These are phyloP conservation scores for Mantamonas sphyraenae DNA, from an alignment of 78 protist genomes.

Conservation along the genomic window DNA sequence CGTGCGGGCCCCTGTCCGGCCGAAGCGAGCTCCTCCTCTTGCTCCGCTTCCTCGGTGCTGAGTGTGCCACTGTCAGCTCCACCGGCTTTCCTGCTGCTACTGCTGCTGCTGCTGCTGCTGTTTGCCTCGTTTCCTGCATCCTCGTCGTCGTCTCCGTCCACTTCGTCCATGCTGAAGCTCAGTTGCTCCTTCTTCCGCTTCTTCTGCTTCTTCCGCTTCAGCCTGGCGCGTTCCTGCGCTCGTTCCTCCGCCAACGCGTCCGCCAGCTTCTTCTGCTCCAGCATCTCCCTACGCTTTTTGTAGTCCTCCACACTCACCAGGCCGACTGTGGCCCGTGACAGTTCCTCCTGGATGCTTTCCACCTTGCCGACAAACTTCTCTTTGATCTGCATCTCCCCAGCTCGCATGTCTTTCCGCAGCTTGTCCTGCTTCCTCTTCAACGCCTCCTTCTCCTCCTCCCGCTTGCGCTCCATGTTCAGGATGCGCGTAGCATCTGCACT, in stretches of 20 bases:
- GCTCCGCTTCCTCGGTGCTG: too few relatives aligned
- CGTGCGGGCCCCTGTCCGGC: not conserved
- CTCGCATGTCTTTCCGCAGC: too few relatives aligned
- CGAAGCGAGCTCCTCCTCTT: constrained; percentile 3
- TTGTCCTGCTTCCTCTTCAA: constrained; percentile 16
- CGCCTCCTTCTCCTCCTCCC: constrained; percentile 29
- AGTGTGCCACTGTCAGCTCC: too few relatives aligned
- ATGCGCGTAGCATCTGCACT: constrained; percentile 26
- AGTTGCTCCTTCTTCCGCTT: constrained; percentile 17
- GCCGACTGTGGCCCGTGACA: constrained; percentile 32
- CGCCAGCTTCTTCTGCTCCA: not conserved
- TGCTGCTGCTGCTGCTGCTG: too few relatives aligned
- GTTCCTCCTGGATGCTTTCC: not conserved
- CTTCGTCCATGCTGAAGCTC: constrained; percentile 4
- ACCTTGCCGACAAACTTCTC: constrained; percentile 30
- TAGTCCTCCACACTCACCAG: constrained; percentile 30
- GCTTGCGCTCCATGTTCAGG: constrained; percentile 27
- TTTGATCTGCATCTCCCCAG: constrained; percentile 11
- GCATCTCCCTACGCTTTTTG: constrained; percentile 18
- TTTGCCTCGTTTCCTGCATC: too few relatives aligned
- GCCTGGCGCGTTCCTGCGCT: too few relatives aligned
- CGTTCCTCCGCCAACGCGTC: not conserved
- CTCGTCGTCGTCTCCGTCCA: constrained; percentile 30
- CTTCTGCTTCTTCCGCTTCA: too few relatives aligned
- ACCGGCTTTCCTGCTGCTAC: too few relatives aligned